Evolutionary conservation across 139 green algal species (phyloP).

Genomic region (Coelastrella sp.): DNA sequence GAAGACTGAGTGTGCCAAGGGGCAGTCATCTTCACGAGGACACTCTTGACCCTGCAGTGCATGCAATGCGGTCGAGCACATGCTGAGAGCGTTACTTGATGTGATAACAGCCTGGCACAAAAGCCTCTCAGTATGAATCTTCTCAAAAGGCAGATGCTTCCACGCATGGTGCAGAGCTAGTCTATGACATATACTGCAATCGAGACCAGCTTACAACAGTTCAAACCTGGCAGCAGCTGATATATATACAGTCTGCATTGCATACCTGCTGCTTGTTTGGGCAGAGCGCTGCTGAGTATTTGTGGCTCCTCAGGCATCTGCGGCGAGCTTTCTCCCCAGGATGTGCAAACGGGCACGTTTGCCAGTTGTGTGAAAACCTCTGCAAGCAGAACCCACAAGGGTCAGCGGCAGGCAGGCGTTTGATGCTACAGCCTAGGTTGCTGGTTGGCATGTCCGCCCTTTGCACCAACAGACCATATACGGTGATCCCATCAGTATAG

Average conservation of each 20-base stretch:
- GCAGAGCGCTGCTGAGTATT: slow-evolving; percentile 91
- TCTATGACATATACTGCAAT: neutral
- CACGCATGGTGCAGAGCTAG: neutral
- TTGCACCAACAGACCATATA: no score
- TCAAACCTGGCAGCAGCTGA: neutral
- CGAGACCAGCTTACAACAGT: neutral
- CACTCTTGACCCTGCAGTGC: slow-evolving; percentile 45
- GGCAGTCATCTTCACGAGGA: slow-evolving; percentile 79
- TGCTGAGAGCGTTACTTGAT: neutral
- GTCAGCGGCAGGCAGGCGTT: slow-evolving; percentile 55
- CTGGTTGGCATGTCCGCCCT: no score
- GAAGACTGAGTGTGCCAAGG: slow-evolving; percentile 90
- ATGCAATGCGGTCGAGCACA: neutral
- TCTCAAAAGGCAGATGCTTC: neutral
- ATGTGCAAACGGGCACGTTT: slow-evolving; percentile 96
- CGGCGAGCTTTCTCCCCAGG: slow-evolving; percentile 95
- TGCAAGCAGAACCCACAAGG: slow-evolving; percentile 74
- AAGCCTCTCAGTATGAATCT: neutral
- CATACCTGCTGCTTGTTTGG: slow-evolving; percentile 93
- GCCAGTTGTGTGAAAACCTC: slow-evolving; percentile 95
- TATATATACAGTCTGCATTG: neutral
- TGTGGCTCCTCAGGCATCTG: slow-evolving; percentile 87
- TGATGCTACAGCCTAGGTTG: neutral
- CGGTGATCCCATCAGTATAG: no score
- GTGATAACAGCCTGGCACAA: no score